Base-by-base conservation (phyloP, 2,329 filamentous ascomycete genomes). In the Pseudopithomyces maydicus region DNA sequence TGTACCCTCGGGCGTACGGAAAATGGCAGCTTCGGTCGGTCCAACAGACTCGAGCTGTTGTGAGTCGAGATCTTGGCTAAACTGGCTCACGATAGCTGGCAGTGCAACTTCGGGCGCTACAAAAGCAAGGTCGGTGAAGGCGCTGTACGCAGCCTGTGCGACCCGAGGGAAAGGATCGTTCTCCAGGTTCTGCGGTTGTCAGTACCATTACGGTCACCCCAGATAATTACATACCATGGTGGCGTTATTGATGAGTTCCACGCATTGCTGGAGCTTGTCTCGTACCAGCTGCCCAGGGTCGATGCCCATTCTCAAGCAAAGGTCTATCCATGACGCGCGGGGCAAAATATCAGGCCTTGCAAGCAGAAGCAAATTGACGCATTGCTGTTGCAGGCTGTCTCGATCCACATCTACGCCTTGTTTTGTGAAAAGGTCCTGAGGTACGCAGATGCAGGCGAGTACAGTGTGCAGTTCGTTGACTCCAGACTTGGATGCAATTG, bases 111-210 rank as follows among this genome's bases (percentile, higher is more conserved):
- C 90, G 0, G 95, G 95, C 4, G 94, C 90, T 23, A 99, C 92
- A 70, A 99, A 99, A 2, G 91, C 93, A 56, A 99, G 82, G 69
- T 98, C 95, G 36, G 93, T 92, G 11, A 91, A 91, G 7, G 94
- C 92, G 65, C 88, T 88, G 74, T 88, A 96, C 3, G 94, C 90
- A 51, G 94, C 94, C 39, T 80, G 77, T 67, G 86, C 88, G 42
- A 91, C 79, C 2, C 50, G 59, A 2, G 72, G 68, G 20, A 71
- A 71, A 14, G 47, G 54, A 10, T 63, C 55, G 41, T 71, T 71
- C 12, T 65, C 56, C 11, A 58, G 58, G 38, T 64, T 60, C 69
- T 72, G 35, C 23, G 22, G 5, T 26, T 33, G 5, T 54, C 12
- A 55, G 19, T 14, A 20, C 7, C 2, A 11, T 15, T 17, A 1